A percentile compares a stretch with the other conserved stretches of the same genome.
Evolutionary conservation across 306 rosid species (phyloP).

Genomic region (Acacia acuminata): DNA sequence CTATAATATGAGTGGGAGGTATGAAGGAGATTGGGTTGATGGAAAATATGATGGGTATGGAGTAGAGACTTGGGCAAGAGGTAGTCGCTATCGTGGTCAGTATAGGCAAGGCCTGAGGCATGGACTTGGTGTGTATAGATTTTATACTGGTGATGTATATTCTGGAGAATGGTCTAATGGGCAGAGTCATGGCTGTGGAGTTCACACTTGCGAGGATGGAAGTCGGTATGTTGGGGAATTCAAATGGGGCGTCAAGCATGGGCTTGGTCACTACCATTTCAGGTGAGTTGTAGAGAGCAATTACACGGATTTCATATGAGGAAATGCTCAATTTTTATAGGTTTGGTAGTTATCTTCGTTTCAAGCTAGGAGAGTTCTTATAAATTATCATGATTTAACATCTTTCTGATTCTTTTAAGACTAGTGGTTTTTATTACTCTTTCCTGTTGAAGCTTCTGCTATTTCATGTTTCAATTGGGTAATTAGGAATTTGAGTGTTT

Average conservation of each 20-base stretch:
- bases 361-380: not conserved
- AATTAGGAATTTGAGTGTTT: not conserved
- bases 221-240: constrained; percentile 84
- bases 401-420: too few species aligned
- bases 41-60: constrained; percentile 85
- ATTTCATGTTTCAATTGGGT: not conserved
- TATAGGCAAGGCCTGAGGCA: constrained; percentile 74
- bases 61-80: constrained; percentile 86
- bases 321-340: not conserved
- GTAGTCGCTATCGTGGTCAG: constrained; percentile 79
- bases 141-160: constrained; percentile 80
- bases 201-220: constrained; percentile 82
- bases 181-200: constrained; percentile 87
- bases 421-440: not conserved
- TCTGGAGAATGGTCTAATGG: constrained; percentile 89
- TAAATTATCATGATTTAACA: not conserved
- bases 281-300: constrained; percentile 43
- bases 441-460: not conserved
- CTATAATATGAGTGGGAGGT: constrained; percentile 77
- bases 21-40: constrained; percentile 90
- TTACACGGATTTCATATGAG: not conserved
- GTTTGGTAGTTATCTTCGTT: not conserved
- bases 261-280: constrained; percentile 86
- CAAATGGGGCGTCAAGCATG: constrained; percentile 91
- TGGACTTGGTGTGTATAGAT: constrained; percentile 81